phyloP scores from a whole-genome alignment of 495 filamentous ascomycete species.

The Extremus antarcticus region DNA sequence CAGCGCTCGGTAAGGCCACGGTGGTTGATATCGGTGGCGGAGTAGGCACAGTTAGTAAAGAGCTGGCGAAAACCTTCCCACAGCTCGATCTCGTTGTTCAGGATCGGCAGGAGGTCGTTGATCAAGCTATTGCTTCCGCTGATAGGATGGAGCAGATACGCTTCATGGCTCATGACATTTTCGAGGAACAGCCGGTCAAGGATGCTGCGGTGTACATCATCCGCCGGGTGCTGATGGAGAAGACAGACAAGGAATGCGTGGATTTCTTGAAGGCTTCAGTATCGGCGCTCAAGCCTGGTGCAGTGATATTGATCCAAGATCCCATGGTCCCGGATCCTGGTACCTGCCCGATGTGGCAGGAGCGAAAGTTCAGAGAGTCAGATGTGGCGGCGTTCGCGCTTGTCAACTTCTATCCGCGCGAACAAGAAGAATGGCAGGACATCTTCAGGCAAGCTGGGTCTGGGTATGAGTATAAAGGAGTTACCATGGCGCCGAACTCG shows the following conservation, averaged over 20 bases:
- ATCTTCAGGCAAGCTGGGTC: constrained; percentile 12
- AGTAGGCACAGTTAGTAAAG: constrained; percentile 21
- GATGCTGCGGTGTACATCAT: constrained; percentile 36
- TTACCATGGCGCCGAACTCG: constrained; percentile 2
- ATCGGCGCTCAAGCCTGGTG: constrained; percentile 6
- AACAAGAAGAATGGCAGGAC: constrained; percentile 6
- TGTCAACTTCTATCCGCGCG: constrained; percentile 5
- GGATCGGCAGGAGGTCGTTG: constrained; percentile 29
- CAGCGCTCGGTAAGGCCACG: constrained; percentile 24
- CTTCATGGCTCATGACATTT: constrained; percentile 36
- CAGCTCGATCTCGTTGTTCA: constrained; percentile 33
- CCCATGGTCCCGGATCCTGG: constrained; percentile 4
- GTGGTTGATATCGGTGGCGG: constrained; percentile 36
- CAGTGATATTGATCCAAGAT: constrained; percentile 9
- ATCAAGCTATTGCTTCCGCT: constrained; percentile 23
- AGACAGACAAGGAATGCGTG: constrained; percentile 35
- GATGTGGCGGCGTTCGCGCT: constrained; percentile 3
- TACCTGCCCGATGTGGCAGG: not conserved
- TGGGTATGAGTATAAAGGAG: constrained; percentile 8
- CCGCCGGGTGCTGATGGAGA: constrained; percentile 34
- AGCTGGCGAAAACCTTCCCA: constrained; percentile 18
- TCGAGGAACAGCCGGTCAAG: constrained; percentile 30
- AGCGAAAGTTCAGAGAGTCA: not conserved
- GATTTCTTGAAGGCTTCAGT: constrained; percentile 23
- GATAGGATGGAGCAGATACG: constrained; percentile 25